Evolutionary conservation across 108 stramenopile species (phyloP), one percentile per base, ranked within the genome.

Genomic region (Phaeodactylum tricornutum): DNA sequence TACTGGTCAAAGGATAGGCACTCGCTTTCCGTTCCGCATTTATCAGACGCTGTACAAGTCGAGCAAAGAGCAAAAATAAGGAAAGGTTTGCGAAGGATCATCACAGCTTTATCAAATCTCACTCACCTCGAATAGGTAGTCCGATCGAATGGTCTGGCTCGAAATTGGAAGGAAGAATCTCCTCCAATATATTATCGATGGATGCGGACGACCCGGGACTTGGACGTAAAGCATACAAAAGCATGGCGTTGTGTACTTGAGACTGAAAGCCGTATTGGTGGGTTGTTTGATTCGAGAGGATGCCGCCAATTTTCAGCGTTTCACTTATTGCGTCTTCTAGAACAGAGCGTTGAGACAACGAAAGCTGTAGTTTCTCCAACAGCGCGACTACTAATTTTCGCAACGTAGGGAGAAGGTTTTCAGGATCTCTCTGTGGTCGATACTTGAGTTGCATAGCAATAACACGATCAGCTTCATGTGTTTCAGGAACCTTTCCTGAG

Each of bases 11-110:
- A 67, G 4, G 57, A 30, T 20, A 67, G 46, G 43, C 72, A 68
- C 49, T 74, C 72, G 20, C 61, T 67, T 43, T 74, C 72, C 3
- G 9, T 29, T 3, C 50, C 14, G 29, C 72, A 74, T 48, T 74
- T 74, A 45, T 74, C 72, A 8, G 72, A 74, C 7, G 61, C 64
- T 55, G 37, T 32, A 3, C 4, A 34, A n/a, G 34, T 34, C 3
- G 4, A 50, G 27, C 15, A 5, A 30, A 8, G 33, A 33, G 4
- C 7, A 28, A 24, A 22, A 27, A 46, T 25, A 15, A 17, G 17
- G 9, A 9, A 43, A 16, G 14, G 42, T 34, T 19, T 43, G 42
- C 17, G 15, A 17, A 14, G 14, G 9, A 9, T 8, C 15, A 9
- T 9, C 45, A 22, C n/a, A n/a, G n/a, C n/a, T n/a, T n/a, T n/a